Conservation (phyloP, 2,329 filamentous ascomycete genomes). For the Monilinia fructicola region DNA sequence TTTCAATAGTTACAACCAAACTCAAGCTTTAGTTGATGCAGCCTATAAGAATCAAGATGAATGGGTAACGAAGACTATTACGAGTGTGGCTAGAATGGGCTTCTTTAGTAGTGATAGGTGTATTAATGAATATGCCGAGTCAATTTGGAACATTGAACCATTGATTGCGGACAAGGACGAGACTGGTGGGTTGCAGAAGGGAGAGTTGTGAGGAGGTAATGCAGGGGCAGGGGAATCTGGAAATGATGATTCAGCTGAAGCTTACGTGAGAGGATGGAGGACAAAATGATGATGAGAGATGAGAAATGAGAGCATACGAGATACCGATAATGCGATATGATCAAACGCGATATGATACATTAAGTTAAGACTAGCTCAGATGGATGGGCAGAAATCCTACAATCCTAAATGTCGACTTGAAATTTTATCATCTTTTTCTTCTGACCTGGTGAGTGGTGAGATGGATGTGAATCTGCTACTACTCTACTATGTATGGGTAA, state of each 20-base stretch:
- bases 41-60: slow-evolving; percentile 89
- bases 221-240: too few relatives aligned
- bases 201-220: not conserved
- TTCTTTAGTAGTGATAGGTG: slow-evolving; percentile 96
- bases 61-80: slow-evolving; percentile 89
- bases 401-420: not conserved
- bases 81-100: slow-evolving; percentile 87
- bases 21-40: slow-evolving; percentile 86
- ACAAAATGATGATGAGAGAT: not conserved
- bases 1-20: slow-evolving; percentile 91
- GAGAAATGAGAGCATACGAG: not conserved
- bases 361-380: not conserved
- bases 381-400: not conserved
- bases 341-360: not conserved
- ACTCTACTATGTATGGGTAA: too few relatives aligned
- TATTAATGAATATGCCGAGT: slow-evolving; percentile 96
- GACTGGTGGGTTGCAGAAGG: not conserved
- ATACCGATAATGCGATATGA: not conserved
- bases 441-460: not conserved
- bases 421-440: not conserved
- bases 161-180: slow-evolving; percentile 22
- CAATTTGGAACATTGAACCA: slow-evolving; percentile 96
- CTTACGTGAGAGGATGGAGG: not conserved
- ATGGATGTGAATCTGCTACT: not conserved
- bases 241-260: not conserved